A percentile compares a stretch with the other conserved stretches of the same genome.
These are phyloP conservation scores for Astraeus odoratus DNA, from an alignment of 768 basidiomycete genomes.

Conservation along the genomic window DNA sequence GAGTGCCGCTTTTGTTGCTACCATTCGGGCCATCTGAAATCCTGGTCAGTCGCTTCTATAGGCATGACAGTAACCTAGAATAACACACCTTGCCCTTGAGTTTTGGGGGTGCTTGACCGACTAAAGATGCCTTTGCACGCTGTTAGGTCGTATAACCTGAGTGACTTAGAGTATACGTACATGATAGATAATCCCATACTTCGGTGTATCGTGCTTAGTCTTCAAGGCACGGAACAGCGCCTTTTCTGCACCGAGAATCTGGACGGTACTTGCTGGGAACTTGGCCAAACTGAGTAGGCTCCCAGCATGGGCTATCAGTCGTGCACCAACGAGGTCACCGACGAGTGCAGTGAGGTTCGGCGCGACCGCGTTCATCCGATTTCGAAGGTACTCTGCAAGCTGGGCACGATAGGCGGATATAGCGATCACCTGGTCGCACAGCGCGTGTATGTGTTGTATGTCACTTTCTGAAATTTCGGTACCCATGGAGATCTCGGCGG, in stretches of 20 bases:
- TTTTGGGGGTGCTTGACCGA: conserved; percentile 96
- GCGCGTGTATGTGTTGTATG: conserved; percentile 91
- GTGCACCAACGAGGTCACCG: conserved; percentile 70
- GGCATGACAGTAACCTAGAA: background rate
- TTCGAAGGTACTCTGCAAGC: conserved; percentile 92
- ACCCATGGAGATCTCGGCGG: conserved; percentile 98
- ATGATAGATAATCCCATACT: conserved; percentile 99
- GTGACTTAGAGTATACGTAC: conserved; percentile 35
- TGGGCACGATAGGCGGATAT: conserved; percentile 93
- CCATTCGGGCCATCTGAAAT: conserved; percentile 95
- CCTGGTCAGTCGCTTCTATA: conserved; percentile 2
- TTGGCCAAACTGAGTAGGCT: conserved; percentile 65
- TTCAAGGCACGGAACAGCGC: conserved; percentile 71
- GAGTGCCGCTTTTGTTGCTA: conserved; percentile 95
- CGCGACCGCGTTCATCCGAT: conserved; percentile 97
- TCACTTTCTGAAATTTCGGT: conserved; percentile 98
- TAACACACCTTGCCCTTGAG: conserved; percentile 85
- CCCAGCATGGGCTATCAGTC: conserved; percentile 70
- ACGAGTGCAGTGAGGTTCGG: conserved; percentile 89
- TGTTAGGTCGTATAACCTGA: conserved; percentile 4
- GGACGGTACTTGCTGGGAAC: conserved; percentile 73
- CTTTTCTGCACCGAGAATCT: conserved; percentile 74
- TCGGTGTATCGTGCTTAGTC: conserved; percentile 92
- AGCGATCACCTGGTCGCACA: conserved; percentile 97
- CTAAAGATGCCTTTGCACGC: conserved; percentile 69